Base-by-base conservation (phyloP, 2,329 filamentous ascomycete species). In the Acrocalymma vagum region DNA sequence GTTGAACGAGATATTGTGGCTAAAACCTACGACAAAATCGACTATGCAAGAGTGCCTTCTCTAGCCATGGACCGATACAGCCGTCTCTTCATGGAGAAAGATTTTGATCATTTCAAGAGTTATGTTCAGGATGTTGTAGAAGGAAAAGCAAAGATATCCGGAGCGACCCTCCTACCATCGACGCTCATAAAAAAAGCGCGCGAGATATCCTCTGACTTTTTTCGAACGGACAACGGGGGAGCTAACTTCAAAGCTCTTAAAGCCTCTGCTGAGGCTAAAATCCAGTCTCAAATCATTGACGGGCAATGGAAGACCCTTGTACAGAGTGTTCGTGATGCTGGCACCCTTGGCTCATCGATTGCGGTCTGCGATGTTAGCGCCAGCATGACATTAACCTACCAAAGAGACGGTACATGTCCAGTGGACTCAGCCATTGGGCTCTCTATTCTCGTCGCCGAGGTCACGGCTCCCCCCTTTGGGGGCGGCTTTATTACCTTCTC, bases 291-390 rank as follows among this genome's bases (percentile, higher is more conserved):
- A 37, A 69, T 77, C 3, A 23, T 73, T 3, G 70, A 80, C 38
- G 73, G 70, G 0, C 81, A 84, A 54, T 84, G 81, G 82, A 78
- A 78, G 7, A 68, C 76, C 0, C 67, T 84, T 0, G 79, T 84
- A n/a, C 70, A 81, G 59, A 75, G 81, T 2, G 76, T 84, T 59
- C 77, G 74, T 32, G 78, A 83, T 45, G 78, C 75, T 3, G 81
- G 81, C 3, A 75, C 69, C 0, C 65, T 85, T 6, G 67, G 76
- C 11, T 77, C 74, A 11, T 74, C 75, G 42, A 80, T 84, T 22
- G 80, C 81, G 1, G 72, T 84, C 8, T 82, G 78, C 43, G 81
- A 85, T 42, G 78, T 83, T 6, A 81, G 76, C 6, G 77, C 75
- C 4, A 81, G 78, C 25, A 84, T 84, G 81, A 0, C 0, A 0